These are phyloP conservation scores for Xylariaceae sp. DNA, from an alignment of 2,329 filamentous ascomycete species.

Conservation along the genomic window DNA sequence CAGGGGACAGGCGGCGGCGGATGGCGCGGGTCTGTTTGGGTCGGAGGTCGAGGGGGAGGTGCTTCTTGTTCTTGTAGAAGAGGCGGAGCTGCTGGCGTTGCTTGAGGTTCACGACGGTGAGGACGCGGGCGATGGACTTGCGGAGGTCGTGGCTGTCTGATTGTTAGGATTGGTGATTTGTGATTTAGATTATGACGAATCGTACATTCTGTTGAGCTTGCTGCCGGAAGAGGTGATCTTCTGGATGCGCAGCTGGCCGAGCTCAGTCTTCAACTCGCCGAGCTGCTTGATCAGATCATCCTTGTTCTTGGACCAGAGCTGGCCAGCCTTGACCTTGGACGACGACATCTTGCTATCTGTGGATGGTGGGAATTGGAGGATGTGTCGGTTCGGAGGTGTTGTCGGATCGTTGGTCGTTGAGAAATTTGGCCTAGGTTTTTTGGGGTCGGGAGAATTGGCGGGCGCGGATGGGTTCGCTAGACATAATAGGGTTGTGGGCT, in stretches of 20 bases:
- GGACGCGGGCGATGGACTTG: constrained; percentile 98
- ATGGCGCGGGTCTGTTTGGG: constrained; percentile 98
- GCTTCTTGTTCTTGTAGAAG: constrained; percentile 99
- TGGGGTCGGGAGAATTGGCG: constrained; percentile 23
- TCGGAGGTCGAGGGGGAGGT: constrained; percentile 96
- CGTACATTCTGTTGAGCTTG: constrained; percentile 98
- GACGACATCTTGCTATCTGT: constrained; percentile 56
- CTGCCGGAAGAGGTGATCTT: constrained; percentile 94
- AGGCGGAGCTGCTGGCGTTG: constrained; percentile 95
- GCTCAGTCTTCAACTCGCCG: constrained; percentile 91
- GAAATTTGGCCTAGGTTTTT: constrained; percentile 30
- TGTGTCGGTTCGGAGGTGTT: constrained; percentile 22
- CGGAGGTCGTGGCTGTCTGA: constrained; percentile 84
- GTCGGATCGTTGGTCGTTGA: constrained; percentile 28
- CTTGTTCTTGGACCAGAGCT: constrained; percentile 99
- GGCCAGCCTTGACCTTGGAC: constrained; percentile 84
- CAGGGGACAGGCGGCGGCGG: constrained; percentile 87
- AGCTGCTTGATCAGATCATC: constrained; percentile 96
- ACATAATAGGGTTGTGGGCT: constrained; percentile 24
- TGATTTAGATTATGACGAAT: constrained; percentile 7
- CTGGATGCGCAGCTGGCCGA: constrained; percentile 94
- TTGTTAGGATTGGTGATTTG: constrained; percentile 13
- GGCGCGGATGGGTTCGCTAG: constrained; percentile 7
- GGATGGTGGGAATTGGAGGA: constrained; percentile 32
- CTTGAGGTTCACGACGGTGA: constrained; percentile 99